Evolutionary conservation across 2,329 filamentous ascomycete genomes (phyloP).

Genomic region (Calonectria naviculata): DNA sequence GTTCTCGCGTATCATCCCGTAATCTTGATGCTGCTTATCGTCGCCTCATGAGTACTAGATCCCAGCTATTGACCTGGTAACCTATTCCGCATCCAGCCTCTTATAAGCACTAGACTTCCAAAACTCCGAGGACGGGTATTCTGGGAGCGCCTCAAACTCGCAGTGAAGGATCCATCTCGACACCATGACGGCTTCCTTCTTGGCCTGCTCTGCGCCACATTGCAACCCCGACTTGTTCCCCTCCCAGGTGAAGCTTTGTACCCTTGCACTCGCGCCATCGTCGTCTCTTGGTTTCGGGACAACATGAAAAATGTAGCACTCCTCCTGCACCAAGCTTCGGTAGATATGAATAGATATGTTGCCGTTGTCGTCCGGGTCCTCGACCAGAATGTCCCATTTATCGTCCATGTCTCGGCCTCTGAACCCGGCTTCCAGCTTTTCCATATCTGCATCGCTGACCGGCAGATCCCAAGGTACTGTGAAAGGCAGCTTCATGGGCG

Average conservation of each 20-base stretch:
- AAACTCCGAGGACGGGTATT: slow-evolving; percentile 3
- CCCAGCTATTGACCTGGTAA: too few species aligned
- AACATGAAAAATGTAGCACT: slow-evolving; percentile 14
- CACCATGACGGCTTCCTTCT: slow-evolving; percentile 17
- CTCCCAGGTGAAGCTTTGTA: slow-evolving; percentile 11
- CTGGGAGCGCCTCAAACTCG: slow-evolving; percentile 16
- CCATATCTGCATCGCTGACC: slow-evolving; percentile 9
- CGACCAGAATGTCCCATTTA: slow-evolving; percentile 5
- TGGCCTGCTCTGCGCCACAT: slow-evolving; percentile 15
- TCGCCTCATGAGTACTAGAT: too few species aligned
- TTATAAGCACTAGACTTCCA: slow-evolving; percentile 9
- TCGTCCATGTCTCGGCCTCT: slow-evolving; percentile 2
- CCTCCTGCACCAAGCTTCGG: slow-evolving; percentile 3
- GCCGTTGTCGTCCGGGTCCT: slow-evolving; percentile 15
- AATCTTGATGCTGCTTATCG: too few species aligned
- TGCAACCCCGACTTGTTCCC: slow-evolving; percentile 13
- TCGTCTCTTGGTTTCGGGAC: background rate
- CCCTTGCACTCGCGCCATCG: background rate
- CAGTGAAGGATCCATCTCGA: background rate
- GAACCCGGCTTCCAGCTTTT: slow-evolving; percentile 7
- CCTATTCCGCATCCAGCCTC: slow-evolving; percentile 1
- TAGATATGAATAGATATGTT: slow-evolving; percentile 8
- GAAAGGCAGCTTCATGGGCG: slow-evolving; percentile 11
- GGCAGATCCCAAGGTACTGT: slow-evolving; percentile 10
- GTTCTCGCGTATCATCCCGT: too few species aligned